A percentile compares a stretch with the other conserved stretches of the same genome.
Conservation (phyloP, 805 yeast genomes). For the Yamadazyma sp. region DNA sequence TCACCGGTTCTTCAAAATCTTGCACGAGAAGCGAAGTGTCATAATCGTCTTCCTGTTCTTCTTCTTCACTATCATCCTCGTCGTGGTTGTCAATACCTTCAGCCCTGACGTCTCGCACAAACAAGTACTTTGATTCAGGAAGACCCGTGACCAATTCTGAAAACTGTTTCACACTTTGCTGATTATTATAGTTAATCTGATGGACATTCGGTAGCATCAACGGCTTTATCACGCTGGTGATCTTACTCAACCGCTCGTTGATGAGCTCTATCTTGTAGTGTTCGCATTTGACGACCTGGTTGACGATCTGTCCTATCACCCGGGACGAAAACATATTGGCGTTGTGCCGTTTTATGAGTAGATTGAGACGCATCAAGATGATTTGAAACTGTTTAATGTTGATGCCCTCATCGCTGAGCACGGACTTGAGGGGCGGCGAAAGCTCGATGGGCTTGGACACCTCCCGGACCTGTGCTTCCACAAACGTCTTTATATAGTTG, state of each 20-base stretch:
- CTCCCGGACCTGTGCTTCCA: constrained; percentile 30
- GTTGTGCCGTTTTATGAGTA: constrained; percentile 25
- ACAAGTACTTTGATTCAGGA: constrained; percentile 35
- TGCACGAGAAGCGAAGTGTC: constrained; percentile 6
- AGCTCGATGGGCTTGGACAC: constrained; percentile 29
- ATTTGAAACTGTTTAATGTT: constrained; percentile 11
- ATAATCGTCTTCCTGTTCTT: constrained; percentile 4
- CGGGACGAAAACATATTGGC: constrained; percentile 27
- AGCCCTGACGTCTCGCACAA: constrained; percentile 1
- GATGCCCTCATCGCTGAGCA: constrained; percentile 14
- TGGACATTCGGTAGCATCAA: constrained; percentile 24
- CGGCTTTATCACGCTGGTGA: constrained; percentile 25
- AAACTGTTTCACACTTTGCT: constrained; percentile 18
- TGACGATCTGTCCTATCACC: constrained; percentile 35
- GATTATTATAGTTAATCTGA: constrained; percentile 1
- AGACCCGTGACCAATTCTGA: constrained; percentile 27
- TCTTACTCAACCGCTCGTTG: constrained; percentile 25
- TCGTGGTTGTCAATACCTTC: background rate
- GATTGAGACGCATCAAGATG: constrained; percentile 14
- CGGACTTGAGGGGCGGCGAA: constrained; percentile 17
- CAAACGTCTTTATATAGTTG: constrained; percentile 30
- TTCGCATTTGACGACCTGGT: constrained; percentile 36
- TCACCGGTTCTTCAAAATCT: constrained; percentile 12
- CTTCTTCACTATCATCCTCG: constrained; percentile 7
- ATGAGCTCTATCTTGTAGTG: constrained; percentile 26